Percentiles rank a stretch among this genome's conserved stretches.
Conservation (phyloP, 2,329 filamentous ascomycete species). For the Fusarium succisae region DNA sequence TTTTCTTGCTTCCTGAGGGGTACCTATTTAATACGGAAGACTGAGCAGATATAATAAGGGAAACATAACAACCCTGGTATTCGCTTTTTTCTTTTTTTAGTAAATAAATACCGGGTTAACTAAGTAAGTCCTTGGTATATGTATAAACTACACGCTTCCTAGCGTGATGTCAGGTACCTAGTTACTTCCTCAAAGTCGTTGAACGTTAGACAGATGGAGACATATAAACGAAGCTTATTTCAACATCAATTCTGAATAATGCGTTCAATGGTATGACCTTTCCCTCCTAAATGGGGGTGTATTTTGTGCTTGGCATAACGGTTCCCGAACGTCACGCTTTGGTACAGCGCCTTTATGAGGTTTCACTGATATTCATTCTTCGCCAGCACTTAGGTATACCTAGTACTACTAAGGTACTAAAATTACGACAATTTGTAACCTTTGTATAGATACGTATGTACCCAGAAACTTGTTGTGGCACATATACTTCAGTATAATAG, state of each 20-base stretch:
- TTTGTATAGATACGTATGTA: neutral
- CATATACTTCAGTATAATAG: neutral
- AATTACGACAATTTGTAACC: neutral
- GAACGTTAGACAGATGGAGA: neutral
- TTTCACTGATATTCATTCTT: neutral
- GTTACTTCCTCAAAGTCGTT: neutral
- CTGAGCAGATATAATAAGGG: neutral
- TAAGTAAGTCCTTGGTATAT: neutral
- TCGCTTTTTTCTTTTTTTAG: neutral
- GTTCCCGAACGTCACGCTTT: neutral
- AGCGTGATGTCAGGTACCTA: neutral
- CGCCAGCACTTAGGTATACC: neutral
- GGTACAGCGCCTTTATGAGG: neutral
- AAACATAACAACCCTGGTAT: neutral
- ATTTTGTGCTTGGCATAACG: neutral
- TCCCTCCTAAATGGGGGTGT: too few species aligned
- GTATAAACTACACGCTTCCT: neutral
- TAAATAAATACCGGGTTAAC: neutral
- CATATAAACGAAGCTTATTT: constrained; percentile 14
- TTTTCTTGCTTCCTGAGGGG: neutral
- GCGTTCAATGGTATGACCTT: neutral
- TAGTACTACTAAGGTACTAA: neutral
- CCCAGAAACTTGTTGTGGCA: too few species aligned
- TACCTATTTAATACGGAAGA: neutral
- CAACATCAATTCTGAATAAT: neutral